Conservation (phyloP, 2,329 filamentous ascomycete genomes). For the Byssothecium circinans region DNA sequence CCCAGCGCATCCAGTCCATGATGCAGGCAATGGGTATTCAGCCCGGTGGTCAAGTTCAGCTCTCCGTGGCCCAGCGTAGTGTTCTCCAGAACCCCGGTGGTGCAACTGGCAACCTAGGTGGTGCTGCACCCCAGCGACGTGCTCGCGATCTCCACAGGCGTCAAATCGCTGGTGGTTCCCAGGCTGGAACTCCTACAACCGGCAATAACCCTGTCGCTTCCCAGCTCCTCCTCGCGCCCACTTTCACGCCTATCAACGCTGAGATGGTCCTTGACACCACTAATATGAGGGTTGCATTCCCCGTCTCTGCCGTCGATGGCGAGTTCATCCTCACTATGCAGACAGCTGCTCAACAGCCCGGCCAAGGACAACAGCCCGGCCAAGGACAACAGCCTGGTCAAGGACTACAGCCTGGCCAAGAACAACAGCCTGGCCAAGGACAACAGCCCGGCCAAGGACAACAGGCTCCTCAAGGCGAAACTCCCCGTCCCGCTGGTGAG, state of each 20-base stretch:
- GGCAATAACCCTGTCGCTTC: conserved; percentile 38
- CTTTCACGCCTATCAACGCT: conserved; percentile 40
- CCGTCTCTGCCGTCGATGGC: conserved; percentile 39
- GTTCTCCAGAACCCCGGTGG: conserved; percentile 42
- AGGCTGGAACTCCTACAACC: conserved; percentile 30
- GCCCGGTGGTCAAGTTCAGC: conserved; percentile 34
- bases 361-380: conserved; percentile 4
- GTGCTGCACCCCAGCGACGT: conserved; percentile 18
- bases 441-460: too few species aligned
- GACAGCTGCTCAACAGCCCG: conserved; percentile 15
- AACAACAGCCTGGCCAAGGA: not conserved
- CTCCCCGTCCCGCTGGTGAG: conserved; percentile 1
- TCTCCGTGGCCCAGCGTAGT: conserved; percentile 41
- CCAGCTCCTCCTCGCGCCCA: conserved; percentile 39
- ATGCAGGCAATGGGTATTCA: conserved; percentile 38
- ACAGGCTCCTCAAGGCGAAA: not conserved
- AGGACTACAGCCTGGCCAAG: conserved; percentile 3
- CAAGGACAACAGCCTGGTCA: conserved; percentile 5
- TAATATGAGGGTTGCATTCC: conserved; percentile 42
- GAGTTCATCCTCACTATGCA: conserved; percentile 43
- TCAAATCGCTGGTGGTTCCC: conserved; percentile 16
- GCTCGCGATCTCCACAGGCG: conserved; percentile 32
- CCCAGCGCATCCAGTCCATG: conserved; percentile 39
- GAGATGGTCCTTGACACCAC: conserved; percentile 38
- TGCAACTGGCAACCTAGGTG: conserved; percentile 34